Conservation (phyloP, 2,329 filamentous ascomycete species). For the Epichloe uncinata region DNA sequence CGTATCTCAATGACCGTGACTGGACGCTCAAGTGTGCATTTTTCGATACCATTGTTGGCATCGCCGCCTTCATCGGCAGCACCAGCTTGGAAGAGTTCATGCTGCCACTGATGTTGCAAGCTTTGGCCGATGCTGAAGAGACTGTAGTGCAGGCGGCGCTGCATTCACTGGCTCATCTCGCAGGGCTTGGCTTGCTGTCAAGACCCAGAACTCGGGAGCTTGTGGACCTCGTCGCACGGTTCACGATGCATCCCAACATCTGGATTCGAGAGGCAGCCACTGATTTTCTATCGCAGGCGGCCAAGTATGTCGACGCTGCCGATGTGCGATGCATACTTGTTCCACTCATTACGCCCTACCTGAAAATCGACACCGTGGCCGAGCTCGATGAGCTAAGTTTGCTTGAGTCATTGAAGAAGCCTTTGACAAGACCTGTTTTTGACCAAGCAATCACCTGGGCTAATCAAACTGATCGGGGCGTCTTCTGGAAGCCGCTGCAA, state of each 20-base stretch:
- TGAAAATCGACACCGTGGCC: slow-evolving; percentile 56
- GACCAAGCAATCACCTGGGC: slow-evolving; percentile 85
- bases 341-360: slow-evolving; percentile 67
- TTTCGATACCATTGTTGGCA: slow-evolving; percentile 88
- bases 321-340: slow-evolving; percentile 74
- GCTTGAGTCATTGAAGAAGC: slow-evolving; percentile 71
- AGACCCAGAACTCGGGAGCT: slow-evolving; percentile 77
- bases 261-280: slow-evolving; percentile 90
- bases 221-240: slow-evolving; percentile 67
- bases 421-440: slow-evolving; percentile 65
- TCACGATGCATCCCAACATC: slow-evolving; percentile 84
- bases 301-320: slow-evolving; percentile 61
- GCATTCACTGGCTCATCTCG: slow-evolving; percentile 77
- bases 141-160: slow-evolving; percentile 87
- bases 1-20: slow-evolving; percentile 89
- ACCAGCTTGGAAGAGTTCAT: slow-evolving; percentile 90
- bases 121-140: slow-evolving; percentile 83
- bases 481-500: slow-evolving; percentile 75
- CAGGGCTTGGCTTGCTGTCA: slow-evolving; percentile 75
- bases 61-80: slow-evolving; percentile 80
- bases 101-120: slow-evolving; percentile 88
- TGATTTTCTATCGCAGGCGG: slow-evolving; percentile 67
- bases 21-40: slow-evolving; percentile 97
- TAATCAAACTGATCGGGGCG: slow-evolving; percentile 60
- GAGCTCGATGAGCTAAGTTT: slow-evolving; percentile 60